Evolutionary conservation across 176 grass and related monocot genomes (phyloP).

Genomic region (Rhynchospora pubera): DNA sequence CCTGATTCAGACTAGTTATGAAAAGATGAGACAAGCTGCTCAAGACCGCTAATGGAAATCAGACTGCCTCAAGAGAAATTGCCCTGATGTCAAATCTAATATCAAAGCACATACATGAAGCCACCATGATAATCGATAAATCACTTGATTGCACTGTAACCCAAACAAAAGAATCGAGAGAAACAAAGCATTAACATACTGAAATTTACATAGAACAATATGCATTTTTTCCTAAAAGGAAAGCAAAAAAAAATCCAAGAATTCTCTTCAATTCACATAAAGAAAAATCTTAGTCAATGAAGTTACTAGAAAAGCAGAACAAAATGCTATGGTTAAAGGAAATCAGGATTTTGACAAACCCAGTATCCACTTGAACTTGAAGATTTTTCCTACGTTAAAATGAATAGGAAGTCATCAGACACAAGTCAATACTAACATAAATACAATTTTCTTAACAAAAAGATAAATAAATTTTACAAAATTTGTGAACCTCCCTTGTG

Average conservation of each 20-base stretch:
- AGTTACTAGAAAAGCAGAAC: not conserved
- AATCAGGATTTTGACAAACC: constrained; percentile 43
- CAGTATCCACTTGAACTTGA: constrained; percentile 38
- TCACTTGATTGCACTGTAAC: constrained; percentile 43
- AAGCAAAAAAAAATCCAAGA: not conserved
- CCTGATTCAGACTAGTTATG: constrained; percentile 53
- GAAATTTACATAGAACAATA: not conserved
- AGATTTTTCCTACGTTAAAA: constrained; percentile 37
- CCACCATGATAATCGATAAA: constrained; percentile 54
- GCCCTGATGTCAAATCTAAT: constrained; percentile 68
- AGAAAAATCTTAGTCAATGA: constrained; percentile 6
- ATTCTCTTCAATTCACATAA: not conserved
- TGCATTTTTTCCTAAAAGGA: not conserved
- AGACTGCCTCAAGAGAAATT: constrained; percentile 37
- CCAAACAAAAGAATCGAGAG: not conserved
- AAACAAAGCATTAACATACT: constrained; percentile 2
- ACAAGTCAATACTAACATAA: not conserved
- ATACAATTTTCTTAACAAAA: constrained; percentile 12
- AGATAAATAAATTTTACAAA: not conserved
- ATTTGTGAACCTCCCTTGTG: constrained; percentile 44
- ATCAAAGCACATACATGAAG: constrained; percentile 64
- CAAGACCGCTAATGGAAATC: constrained; percentile 45
- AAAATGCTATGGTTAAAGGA: not conserved
- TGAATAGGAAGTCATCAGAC: not conserved
- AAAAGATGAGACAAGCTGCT: constrained; percentile 54